A percentile compares a stretch with the other conserved stretches of the same genome.
phyloP scores from a whole-genome alignment of 2,329 filamentous ascomycete genomes.

The Penicillium freii region DNA sequence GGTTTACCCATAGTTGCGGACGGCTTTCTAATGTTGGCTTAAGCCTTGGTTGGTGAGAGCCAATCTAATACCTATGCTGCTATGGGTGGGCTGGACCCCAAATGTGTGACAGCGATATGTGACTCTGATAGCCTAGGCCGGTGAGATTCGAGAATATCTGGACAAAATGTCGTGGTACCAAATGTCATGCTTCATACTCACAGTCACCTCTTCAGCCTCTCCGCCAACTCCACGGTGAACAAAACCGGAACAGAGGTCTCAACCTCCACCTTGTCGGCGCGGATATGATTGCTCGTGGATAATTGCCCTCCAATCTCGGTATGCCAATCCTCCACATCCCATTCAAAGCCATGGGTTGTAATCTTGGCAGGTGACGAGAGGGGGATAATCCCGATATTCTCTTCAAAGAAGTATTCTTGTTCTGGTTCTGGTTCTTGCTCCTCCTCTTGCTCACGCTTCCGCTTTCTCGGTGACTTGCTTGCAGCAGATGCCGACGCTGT shows the following conservation, averaged over 20 bases:
- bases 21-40: not conserved
- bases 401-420: slow-evolving; percentile 57
- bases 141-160: not conserved
- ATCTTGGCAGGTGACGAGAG: slow-evolving; percentile 76
- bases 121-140: not conserved
- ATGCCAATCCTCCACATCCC: slow-evolving; percentile 82
- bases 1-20: not conserved
- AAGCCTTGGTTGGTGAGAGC: not conserved
- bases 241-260: slow-evolving; percentile 64
- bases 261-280: slow-evolving; percentile 59
- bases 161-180: not conserved
- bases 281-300: slow-evolving; percentile 79
- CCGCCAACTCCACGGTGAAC: slow-evolving; percentile 68
- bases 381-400: slow-evolving; percentile 83
- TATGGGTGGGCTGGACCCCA: not conserved
- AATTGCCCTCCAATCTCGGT: slow-evolving; percentile 71
- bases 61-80: not conserved
- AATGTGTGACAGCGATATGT: not conserved
- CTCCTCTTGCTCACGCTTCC: slow-evolving; percentile 1
- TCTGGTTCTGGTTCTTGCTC: slow-evolving; percentile 14
- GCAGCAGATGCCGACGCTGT: not conserved
- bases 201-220: slow-evolving; percentile 34
- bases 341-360: slow-evolving; percentile 76
- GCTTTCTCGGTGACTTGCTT: slow-evolving; percentile 5
- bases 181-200: not conserved